Conservation (phyloP, 257 asterid species). For the Marsdenia floribunda region DNA sequence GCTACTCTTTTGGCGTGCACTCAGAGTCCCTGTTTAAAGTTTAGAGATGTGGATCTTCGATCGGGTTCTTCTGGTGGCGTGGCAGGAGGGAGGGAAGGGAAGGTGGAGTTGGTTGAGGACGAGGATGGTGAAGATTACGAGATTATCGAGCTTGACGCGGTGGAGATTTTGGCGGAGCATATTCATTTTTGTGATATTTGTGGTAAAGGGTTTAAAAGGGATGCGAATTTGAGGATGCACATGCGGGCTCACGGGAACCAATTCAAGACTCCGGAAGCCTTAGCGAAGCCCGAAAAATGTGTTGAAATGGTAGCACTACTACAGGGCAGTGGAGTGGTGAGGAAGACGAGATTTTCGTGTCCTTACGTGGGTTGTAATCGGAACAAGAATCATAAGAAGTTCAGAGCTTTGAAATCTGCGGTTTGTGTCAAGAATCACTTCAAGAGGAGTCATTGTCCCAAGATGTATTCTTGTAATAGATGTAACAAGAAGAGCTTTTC, state of each 20-base stretch:
- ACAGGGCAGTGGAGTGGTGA: background rate
- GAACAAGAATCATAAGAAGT: constrained; percentile 67
- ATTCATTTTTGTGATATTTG: constrained; percentile 82
- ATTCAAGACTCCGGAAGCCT: constrained; percentile 73
- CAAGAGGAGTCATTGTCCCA: constrained; percentile 94
- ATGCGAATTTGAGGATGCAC: constrained; percentile 95
- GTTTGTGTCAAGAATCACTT: constrained; percentile 84
- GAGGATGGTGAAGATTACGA: constrained; percentile 36
- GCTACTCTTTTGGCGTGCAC: constrained; percentile 55
- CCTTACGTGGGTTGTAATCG: constrained; percentile 75
- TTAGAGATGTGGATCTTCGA: background rate
- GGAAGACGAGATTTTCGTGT: constrained; percentile 62
- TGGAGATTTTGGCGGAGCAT: constrained; percentile 78
- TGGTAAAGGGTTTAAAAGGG: constrained; percentile 93
- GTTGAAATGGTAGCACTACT: constrained; percentile 3
- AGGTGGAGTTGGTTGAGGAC: constrained; percentile 16
- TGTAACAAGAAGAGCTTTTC: constrained; percentile 81
- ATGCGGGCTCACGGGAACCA: constrained; percentile 93
- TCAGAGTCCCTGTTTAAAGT: constrained; percentile 19
- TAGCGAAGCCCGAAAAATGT: constrained; percentile 54
- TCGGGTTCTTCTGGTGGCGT: background rate
- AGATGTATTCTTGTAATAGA: constrained; percentile 63
- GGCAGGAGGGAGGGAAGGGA: background rate
- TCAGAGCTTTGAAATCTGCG: constrained; percentile 66
- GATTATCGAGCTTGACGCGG: constrained; percentile 70